Base-by-base conservation (phyloP, 2,329 filamentous ascomycete species). In the Fusarium keratoplasticum region DNA sequence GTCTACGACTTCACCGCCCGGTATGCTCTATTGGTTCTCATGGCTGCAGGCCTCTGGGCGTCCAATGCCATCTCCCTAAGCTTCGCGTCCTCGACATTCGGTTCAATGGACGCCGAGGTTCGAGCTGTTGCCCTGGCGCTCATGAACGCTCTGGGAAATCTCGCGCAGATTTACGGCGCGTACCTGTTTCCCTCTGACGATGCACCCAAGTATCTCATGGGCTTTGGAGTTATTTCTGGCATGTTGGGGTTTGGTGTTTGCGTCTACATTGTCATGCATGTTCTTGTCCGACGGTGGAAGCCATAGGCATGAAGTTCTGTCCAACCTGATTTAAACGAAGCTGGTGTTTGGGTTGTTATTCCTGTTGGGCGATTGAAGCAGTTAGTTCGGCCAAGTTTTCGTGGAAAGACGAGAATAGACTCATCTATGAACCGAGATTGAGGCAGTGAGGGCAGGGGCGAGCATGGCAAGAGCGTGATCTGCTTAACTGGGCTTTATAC, bases 161-260 rank as follows among this genome's bases (percentile, higher is more conserved):
- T 89, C 3, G 86, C 87, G 0, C 86, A 88, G 70, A 89, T 90
- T 10, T 90, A 89, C 65, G 87, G 88, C 11, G 84, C 86, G 77
- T 85, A 89, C 70, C 74, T 90, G 4, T 90, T 89, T 78, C 88
- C 88, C 0, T 77, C 79, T 1, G 73, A 80, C 0, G 87, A 89
- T 63, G 79, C 80, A 22, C 87, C 88, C 0, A 86, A 88, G 73
- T 87, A 87, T 69, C 75, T 86, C 3, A 84, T 82, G 78, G 86
- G 86, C 80, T 59, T 88, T 83, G 76, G 73, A 9, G 74, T 81
- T 38, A 79, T 80, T 31, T 50, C 44, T 50, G 44, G 44, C 3
- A 50, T 50, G 25, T 13, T 50, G 25, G 47, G 25, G 13, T 52
- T 52, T 29, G 25, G 47, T n/a, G 47, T 52, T 29, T 52, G 47